Conservation (phyloP, 2,329 filamentous ascomycete species). For the Byssothecium circinans region DNA sequence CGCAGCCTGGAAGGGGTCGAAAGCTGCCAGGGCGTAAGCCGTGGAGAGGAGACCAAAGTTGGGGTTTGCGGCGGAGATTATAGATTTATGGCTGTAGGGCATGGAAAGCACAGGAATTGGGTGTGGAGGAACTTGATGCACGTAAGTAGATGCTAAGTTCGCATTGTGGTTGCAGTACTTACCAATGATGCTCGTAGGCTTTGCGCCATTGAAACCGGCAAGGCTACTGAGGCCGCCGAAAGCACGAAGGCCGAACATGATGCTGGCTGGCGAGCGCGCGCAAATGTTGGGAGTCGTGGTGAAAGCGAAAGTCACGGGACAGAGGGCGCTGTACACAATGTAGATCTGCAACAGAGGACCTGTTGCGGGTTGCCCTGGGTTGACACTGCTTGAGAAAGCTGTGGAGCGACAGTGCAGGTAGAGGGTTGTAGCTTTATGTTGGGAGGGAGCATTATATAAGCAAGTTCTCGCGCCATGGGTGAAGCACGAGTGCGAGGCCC, state of each 20-base stretch:
- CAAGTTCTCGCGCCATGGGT: too few relatives aligned
- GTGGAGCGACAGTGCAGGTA: too few relatives aligned
- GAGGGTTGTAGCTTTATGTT: too few relatives aligned
- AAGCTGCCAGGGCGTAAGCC: too few relatives aligned
- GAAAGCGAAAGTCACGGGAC: not conserved
- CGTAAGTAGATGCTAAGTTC: not conserved
- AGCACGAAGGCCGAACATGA: not conserved
- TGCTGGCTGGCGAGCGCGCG: not conserved
- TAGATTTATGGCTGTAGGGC: too few relatives aligned
- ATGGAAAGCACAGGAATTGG: not conserved
- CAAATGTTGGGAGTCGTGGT: not conserved
- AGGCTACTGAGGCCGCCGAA: not conserved
- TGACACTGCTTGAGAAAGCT: too few relatives aligned
- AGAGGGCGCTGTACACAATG: too few relatives aligned
- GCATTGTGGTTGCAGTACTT: not conserved
- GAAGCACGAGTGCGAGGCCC: not conserved
- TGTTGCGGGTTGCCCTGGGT: too few relatives aligned
- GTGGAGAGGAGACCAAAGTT: too few relatives aligned
- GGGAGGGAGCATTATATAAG: not conserved
- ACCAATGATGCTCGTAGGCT: not conserved
- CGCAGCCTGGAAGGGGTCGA: too few relatives aligned
- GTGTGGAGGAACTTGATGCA: not conserved
- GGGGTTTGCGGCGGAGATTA: too few relatives aligned
- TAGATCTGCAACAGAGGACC: too few relatives aligned
- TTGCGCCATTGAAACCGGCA: not conserved